Evolutionary conservation across 192 early-diverging fungal genomes (phyloP).

Genomic region (Phycomyces nitens): DNA sequence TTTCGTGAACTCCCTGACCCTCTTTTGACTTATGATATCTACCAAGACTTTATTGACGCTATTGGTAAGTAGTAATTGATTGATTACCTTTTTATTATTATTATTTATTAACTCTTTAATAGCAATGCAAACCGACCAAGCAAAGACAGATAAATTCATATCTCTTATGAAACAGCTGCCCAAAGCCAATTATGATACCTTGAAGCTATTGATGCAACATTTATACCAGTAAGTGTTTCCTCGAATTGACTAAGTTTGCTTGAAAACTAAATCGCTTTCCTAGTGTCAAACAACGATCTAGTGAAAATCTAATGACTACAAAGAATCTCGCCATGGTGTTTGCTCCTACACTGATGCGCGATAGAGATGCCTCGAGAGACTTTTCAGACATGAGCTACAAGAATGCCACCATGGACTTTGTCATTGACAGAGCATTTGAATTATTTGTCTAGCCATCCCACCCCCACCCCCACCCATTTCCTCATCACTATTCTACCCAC

Average conservation of each 20-base stretch:
- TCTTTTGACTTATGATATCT: slow-evolving; percentile 62
- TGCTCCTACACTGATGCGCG: slow-evolving; percentile 81
- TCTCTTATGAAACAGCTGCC: slow-evolving; percentile 45
- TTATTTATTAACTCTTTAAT: too few species aligned
- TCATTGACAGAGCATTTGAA: slow-evolving; percentile 51
- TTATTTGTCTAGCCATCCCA: slow-evolving; percentile 12
- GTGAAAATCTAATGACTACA: slow-evolving; percentile 83
- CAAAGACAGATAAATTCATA: background rate
- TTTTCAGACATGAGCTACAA: slow-evolving; percentile 73
- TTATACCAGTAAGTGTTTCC: slow-evolving; percentile 50
- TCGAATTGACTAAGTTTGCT: background rate
- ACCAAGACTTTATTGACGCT: slow-evolving; percentile 60
- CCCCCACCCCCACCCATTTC: background rate
- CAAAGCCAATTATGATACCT: slow-evolving; percentile 51
- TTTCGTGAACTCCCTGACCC: slow-evolving; percentile 69
- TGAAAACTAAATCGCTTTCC: background rate
- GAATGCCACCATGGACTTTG: slow-evolving; percentile 67
- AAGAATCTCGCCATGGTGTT: slow-evolving; percentile 95
- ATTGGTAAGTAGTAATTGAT: slow-evolving; percentile 21
- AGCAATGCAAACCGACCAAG: background rate
- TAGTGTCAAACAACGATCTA: slow-evolving; percentile 54
- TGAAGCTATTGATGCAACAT: slow-evolving; percentile 58
- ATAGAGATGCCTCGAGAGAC: slow-evolving; percentile 56
- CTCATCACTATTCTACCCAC: background rate
- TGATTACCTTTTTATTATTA: background rate